Evolutionary conservation across 2,329 filamentous ascomycete species (phyloP).

Genomic region (Ophiosphaerella herpotricha): DNA sequence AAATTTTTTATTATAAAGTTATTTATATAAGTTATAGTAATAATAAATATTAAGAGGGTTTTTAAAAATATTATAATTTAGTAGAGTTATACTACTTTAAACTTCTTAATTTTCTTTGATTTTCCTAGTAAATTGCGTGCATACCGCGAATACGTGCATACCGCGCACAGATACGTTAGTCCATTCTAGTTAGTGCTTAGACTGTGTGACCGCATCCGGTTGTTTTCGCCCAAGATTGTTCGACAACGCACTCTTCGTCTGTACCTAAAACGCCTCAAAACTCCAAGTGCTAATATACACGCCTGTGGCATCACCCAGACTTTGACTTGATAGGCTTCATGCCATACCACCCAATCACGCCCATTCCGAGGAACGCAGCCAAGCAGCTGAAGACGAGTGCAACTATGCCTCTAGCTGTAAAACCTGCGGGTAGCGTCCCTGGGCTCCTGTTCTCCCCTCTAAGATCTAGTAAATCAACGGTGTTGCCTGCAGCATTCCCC

Average conservation of each 20-base stretch:
- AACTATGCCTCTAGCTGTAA: conserved; percentile 72
- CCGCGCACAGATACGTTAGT: no score
- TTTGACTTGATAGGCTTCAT: conserved; percentile 42
- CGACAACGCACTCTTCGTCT: neutral
- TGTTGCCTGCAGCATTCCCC: conserved; percentile 80
- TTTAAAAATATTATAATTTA: no score
- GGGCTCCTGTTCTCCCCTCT: conserved; percentile 58
- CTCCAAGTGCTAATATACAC: neutral
- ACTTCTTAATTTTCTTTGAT: no score
- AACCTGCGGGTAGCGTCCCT: conserved; percentile 66
- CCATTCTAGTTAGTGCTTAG: neutral
- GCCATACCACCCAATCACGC: conserved; percentile 70
- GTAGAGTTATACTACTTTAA: no score
- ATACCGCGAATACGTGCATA: no score
- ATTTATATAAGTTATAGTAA: no score
- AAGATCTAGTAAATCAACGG: conserved; percentile 62
- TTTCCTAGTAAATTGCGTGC: no score
- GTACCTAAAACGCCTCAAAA: neutral
- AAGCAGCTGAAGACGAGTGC: conserved; percentile 75
- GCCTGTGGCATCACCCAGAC: conserved; percentile 1
- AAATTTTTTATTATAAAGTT: no score
- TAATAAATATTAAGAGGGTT: no score
- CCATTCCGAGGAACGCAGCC: conserved; percentile 70
- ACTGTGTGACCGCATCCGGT: no score
- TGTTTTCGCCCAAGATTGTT: no score